These are phyloP conservation scores for Syzygium syzygioides DNA, from an alignment of 441 rosid species.

Conservation along the genomic window DNA sequence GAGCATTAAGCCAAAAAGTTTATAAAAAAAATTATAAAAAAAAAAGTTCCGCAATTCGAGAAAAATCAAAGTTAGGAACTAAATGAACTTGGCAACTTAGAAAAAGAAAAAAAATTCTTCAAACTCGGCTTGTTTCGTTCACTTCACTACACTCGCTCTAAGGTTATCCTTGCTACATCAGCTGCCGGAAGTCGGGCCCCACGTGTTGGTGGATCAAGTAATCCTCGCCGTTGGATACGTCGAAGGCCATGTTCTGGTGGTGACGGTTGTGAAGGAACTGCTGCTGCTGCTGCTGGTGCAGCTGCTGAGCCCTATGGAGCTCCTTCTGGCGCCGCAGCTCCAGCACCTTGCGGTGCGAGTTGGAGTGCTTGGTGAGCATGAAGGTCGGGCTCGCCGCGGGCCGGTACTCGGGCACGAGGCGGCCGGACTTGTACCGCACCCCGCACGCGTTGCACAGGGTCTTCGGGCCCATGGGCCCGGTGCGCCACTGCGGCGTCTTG, in stretches of 20 bases:
- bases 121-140: background rate
- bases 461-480: conserved; percentile 77
- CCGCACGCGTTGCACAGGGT: conserved; percentile 25
- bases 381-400: conserved; percentile 30
- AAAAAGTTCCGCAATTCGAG: background rate
- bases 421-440: conserved; percentile 17
- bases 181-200: conserved; percentile 6
- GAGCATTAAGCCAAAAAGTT: background rate
- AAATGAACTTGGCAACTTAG: background rate
- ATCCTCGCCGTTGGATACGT: conserved; percentile 3
- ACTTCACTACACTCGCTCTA: background rate
- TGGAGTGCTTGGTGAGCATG: conserved; percentile 9
- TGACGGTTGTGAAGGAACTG: background rate
- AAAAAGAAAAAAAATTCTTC: background rate
- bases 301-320: background rate
- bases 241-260: conserved; percentile 2
- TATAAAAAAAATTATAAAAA: background rate
- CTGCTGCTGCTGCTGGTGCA: background rate
- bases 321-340: conserved; percentile 7
- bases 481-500: conserved; percentile 96
- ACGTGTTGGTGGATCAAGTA: conserved; percentile 7
- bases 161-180: background rate
- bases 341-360: conserved; percentile 15
- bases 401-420: conserved; percentile 22
- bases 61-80: background rate